phyloP scores from a whole-genome alignment of 257 asterid genomes.

The Solanum piurae region DNA sequence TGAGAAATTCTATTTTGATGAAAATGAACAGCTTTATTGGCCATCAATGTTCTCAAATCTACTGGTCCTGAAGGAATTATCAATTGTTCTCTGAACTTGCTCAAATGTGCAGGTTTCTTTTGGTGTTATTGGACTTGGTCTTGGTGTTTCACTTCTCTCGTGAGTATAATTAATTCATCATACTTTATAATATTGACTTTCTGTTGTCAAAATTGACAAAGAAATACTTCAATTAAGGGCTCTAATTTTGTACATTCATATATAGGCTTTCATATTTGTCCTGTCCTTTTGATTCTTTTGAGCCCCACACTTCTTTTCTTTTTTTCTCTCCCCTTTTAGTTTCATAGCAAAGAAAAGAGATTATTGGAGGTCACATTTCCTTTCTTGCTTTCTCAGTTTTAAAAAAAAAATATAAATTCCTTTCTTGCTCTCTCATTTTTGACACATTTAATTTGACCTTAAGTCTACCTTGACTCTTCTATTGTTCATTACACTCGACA shows the following conservation, averaged over 20 bases:
- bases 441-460: background rate
- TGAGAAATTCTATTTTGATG: background rate
- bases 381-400: background rate
- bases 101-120: slow-evolving; percentile 65
- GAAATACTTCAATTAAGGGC: background rate
- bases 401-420: background rate
- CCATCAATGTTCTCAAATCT: background rate
- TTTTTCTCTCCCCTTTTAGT: background rate
- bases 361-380: background rate
- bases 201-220: background rate
- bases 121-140: slow-evolving; percentile 82
- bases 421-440: background rate
- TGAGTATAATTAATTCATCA: slow-evolving; percentile 30
- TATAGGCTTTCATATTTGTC: background rate
- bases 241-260: background rate
- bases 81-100: background rate
- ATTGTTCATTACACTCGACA: slow-evolving; percentile 12
- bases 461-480: background rate
- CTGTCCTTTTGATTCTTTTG: background rate
- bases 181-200: background rate
- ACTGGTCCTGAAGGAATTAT: background rate
- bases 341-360: background rate
- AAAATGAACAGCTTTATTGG: background rate
- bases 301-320: background rate
- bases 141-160: slow-evolving; percentile 83